Evolutionary conservation across 2,329 filamentous ascomycete genomes (phyloP), one percentile per base, ranked within the genome.

Genomic region (Cladosporium oxysporum): DNA sequence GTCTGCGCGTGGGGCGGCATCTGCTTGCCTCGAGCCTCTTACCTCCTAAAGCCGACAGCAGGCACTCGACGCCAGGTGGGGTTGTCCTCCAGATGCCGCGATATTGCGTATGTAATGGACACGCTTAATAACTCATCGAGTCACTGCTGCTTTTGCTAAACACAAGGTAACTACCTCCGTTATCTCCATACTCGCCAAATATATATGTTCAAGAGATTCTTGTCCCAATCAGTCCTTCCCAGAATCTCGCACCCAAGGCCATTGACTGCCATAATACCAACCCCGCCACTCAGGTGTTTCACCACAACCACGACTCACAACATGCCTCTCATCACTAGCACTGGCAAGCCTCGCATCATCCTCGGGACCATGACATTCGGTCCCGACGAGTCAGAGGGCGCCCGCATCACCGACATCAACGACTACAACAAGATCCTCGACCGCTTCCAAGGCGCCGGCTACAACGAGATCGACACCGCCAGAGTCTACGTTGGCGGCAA

Each of bases 401-500:
- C 90, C 53, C 88, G 92, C 55, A 88, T 96, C 74, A 93, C 91
- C 26, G 82, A 82, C 21, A 77, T 87, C n/a, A 82, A 87, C 66
- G 89, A 90, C 52, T 92, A 89, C 81, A 91, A 89, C 71, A 85
- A 85, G 71, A 85, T 85, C 52, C 86, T 96, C 44, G 90, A 94
- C 75, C 83, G 89, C 69, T 88, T 96, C 75, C 90, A 94, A 77
- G 81, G 83, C n/a, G 85, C 88, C 66, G 92, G 92, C 44, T 94
- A 96, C 80, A 88, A 89, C 74, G 93, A 97, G 75, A 80, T 96
- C 44, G 93, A 97, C 76, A 97, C 93, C 1, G 92, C 93, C 0
- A 86, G 91, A 29, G 76, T 87, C 66, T 97, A 96, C 73, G 81
- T 91, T 18, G 88, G 80, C 57, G 87, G 89, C 58, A 80, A 87